Percentiles rank a stretch among this genome's conserved stretches.
These are phyloP conservation scores for Didymella keratinophila DNA, from an alignment of 2,329 filamentous ascomycete species.

Conservation along the genomic window DNA sequence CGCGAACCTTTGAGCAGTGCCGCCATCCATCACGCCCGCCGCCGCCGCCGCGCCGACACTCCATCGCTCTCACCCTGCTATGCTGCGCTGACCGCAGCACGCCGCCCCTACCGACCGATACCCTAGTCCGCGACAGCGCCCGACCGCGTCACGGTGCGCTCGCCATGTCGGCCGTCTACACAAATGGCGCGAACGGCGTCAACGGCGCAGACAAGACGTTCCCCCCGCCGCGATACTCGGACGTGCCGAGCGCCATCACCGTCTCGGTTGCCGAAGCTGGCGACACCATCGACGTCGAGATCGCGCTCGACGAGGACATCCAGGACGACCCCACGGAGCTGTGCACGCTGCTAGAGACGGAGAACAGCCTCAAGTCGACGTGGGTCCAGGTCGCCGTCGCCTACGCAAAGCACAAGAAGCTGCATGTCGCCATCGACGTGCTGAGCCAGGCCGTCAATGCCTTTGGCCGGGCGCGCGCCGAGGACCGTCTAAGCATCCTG, in stretches of 20 bases:
- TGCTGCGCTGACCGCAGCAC: slow-evolving; percentile 31
- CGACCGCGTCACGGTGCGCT: slow-evolving; percentile 25
- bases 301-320: slow-evolving; percentile 83
- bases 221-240: slow-evolving; percentile 62
- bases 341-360: slow-evolving; percentile 93
- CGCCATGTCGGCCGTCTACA: slow-evolving; percentile 61
- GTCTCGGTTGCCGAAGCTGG: slow-evolving; percentile 67
- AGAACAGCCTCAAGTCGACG: slow-evolving; percentile 86
- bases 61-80: slow-evolving; percentile 23
- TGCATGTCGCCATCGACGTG: slow-evolving; percentile 80
- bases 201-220: slow-evolving; percentile 55
- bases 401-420: slow-evolving; percentile 94
- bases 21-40: slow-evolving; percentile 28
- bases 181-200: slow-evolving; percentile 57
- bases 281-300: slow-evolving; percentile 82
- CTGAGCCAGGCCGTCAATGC: slow-evolving; percentile 76
- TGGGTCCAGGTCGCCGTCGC: slow-evolving; percentile 99
- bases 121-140: slow-evolving; percentile 14
- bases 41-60: slow-evolving; percentile 28
- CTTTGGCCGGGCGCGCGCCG: slow-evolving; percentile 71
- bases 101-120: slow-evolving; percentile 4
- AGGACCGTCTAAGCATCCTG: slow-evolving; percentile 85
- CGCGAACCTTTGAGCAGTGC: slow-evolving; percentile 23
- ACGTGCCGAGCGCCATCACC: slow-evolving; percentile 69
- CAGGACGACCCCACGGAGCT: slow-evolving; percentile 94